phyloP scores from a whole-genome alignment of 495 filamentous ascomycete genomes.

The Melanomma pulvis-pyrius region DNA sequence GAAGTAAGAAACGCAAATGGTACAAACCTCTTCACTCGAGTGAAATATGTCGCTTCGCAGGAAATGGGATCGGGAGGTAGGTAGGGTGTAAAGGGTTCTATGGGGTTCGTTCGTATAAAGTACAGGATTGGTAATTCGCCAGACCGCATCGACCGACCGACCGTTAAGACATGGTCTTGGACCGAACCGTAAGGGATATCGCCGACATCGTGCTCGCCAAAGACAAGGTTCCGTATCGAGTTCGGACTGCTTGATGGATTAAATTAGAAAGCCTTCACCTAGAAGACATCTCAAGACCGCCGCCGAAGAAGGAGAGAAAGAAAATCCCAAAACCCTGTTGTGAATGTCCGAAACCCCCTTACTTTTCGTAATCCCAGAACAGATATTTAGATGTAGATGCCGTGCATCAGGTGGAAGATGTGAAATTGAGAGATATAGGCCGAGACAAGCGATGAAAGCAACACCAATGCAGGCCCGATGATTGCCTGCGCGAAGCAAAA shows the following conservation, averaged over 20 bases:
- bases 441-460: background rate
- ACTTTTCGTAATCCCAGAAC: background rate
- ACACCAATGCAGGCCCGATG: background rate
- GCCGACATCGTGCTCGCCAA: slow-evolving; percentile 33
- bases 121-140: slow-evolving; percentile 28
- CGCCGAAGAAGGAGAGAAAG: slow-evolving; percentile 13
- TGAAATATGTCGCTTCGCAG: slow-evolving; percentile 7
- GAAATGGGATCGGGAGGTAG: slow-evolving; percentile 7
- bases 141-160: slow-evolving; percentile 34
- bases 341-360: background rate
- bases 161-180: slow-evolving; percentile 16
- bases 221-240: slow-evolving; percentile 21
- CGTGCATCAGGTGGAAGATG: background rate
- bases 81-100: slow-evolving; percentile 10
- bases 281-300: slow-evolving; percentile 8
- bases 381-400: background rate
- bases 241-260: slow-evolving; percentile 29
- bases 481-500: background rate
- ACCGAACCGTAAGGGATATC: slow-evolving; percentile 30
- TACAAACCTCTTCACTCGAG: background rate
- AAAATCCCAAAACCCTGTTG: slow-evolving; percentile 3
- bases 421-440: background rate
- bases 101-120: slow-evolving; percentile 32
- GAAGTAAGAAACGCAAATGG: background rate
- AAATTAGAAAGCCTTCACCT: slow-evolving; percentile 19